phyloP scores from a whole-genome alignment of 164 flowering plant genomes.

The Malania oleifera region DNA sequence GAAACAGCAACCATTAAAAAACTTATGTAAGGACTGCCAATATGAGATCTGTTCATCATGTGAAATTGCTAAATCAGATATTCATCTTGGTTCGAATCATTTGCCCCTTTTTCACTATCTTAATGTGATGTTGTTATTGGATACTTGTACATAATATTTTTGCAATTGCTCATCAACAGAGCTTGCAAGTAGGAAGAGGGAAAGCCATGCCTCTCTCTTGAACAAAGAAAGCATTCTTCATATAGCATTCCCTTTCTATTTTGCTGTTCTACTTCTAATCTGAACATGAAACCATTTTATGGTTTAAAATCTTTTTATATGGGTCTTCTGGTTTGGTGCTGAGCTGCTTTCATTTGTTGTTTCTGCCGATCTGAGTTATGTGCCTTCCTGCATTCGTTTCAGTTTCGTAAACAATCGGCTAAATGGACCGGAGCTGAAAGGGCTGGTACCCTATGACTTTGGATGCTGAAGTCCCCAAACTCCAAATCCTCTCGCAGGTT shows the following conservation, averaged over 20 bases:
- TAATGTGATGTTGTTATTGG: too few relatives aligned
- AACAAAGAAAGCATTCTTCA: too few relatives aligned
- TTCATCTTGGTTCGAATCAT: too few relatives aligned
- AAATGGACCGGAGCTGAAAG: conserved; percentile 78
- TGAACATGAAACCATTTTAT: background rate
- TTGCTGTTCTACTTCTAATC: background rate
- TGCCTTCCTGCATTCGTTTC: conserved; percentile 21
- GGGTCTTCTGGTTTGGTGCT: background rate
- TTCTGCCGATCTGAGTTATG: background rate
- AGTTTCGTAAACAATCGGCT: conserved; percentile 60
- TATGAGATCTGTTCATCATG: too few relatives aligned
- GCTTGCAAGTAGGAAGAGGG: background rate
- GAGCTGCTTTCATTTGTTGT: background rate
- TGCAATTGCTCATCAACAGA: too few relatives aligned
- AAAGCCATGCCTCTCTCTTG: background rate
- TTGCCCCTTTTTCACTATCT: too few relatives aligned
- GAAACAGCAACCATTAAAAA: too few relatives aligned
- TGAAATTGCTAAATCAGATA: too few relatives aligned
- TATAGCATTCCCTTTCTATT: background rate
- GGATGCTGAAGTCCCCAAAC: conserved; percentile 67
- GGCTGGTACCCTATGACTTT: conserved; percentile 73
- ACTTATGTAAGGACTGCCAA: too few relatives aligned
- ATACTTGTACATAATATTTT: too few relatives aligned
- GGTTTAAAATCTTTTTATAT: background rate
- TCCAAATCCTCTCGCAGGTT: too few relatives aligned